A percentile compares a stretch with the other conserved stretches of the same genome.
phyloP scores from a whole-genome alignment of 345 rosid genomes.

The Pistacia vera region DNA sequence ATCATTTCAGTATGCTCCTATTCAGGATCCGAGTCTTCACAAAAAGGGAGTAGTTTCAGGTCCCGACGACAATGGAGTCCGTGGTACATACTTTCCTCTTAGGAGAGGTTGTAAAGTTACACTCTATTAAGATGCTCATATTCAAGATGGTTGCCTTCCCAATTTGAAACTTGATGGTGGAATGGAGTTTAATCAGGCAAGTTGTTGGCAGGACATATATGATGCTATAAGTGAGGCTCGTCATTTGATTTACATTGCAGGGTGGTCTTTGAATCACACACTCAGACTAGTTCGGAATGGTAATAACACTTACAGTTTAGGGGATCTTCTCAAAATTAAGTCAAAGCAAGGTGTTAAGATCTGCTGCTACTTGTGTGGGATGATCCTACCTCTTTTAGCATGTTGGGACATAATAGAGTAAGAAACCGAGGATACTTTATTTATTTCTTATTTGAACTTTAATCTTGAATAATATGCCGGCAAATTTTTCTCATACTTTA shows the following conservation, averaged over 20 bases:
- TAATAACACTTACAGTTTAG: slow-evolving; percentile 43
- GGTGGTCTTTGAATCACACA: slow-evolving; percentile 64
- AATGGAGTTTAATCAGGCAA: slow-evolving; percentile 49
- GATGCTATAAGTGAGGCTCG: slow-evolving; percentile 74
- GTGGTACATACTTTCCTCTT: slow-evolving; percentile 74
- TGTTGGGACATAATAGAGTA: slow-evolving; percentile 62
- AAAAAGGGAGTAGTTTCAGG: slow-evolving; percentile 59
- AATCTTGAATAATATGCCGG: too few relatives aligned
- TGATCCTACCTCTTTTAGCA: slow-evolving; percentile 79
- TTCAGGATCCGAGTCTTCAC: slow-evolving; percentile 48
- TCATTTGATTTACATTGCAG: slow-evolving; percentile 71
- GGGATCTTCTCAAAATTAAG: slow-evolving; percentile 71
- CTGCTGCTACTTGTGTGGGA: slow-evolving; percentile 86
- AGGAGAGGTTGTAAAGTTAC: slow-evolving; percentile 74
- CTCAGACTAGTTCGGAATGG: slow-evolving; percentile 59
- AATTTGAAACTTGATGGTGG: slow-evolving; percentile 56
- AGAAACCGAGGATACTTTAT: slow-evolving; percentile 28
- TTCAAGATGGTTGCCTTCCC: slow-evolving; percentile 58
- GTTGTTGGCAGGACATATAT: slow-evolving; percentile 76
- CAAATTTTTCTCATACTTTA: not conserved
- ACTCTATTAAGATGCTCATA: slow-evolving; percentile 88
- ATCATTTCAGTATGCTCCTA: slow-evolving; percentile 63
- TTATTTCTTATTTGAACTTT: too few relatives aligned
- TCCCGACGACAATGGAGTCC: slow-evolving; percentile 58
- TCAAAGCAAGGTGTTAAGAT: slow-evolving; percentile 87